These are phyloP conservation scores for Backusella sp. DNA, from an alignment of 192 early-diverging fungal species.

Conservation along the genomic window DNA sequence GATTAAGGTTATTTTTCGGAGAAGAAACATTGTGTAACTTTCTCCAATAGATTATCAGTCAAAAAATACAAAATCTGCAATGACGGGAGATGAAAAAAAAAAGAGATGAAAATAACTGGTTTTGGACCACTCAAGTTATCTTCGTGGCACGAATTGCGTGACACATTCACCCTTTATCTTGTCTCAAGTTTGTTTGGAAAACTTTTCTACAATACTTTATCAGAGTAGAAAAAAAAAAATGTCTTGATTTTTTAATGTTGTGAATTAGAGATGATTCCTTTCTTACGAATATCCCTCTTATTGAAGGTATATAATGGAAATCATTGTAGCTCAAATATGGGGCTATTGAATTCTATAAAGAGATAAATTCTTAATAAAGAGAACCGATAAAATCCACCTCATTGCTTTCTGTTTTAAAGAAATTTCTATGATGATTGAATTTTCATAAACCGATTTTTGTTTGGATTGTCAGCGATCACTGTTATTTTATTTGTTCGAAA, in stretches of 20 bases:
- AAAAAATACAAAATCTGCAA: background rate
- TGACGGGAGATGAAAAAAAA: background rate
- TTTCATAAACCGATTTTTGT: background rate
- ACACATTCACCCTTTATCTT: background rate
- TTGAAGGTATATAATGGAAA: background rate
- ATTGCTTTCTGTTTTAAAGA: background rate
- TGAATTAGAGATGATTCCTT: background rate
- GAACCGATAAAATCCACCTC: background rate
- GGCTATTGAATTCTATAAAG: background rate
- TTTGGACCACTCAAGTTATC: background rate
- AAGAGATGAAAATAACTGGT: background rate
- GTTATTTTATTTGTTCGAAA: background rate
- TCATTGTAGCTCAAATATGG: background rate
- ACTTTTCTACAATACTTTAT: background rate
- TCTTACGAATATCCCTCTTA: background rate
- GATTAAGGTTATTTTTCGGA: background rate
- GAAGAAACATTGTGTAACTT: background rate
- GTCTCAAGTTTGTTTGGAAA: background rate
- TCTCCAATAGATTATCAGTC: background rate
- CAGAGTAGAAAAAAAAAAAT: too few relatives aligned
- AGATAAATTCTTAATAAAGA: background rate
- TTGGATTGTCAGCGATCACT: background rate
- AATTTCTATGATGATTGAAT: background rate
- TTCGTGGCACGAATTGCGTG: background rate
- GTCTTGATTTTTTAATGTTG: background rate